These are phyloP conservation scores for Dryadomyces quercus-mongolicae DNA, from an alignment of 2,329 filamentous ascomycete species.

Conservation along the genomic window DNA sequence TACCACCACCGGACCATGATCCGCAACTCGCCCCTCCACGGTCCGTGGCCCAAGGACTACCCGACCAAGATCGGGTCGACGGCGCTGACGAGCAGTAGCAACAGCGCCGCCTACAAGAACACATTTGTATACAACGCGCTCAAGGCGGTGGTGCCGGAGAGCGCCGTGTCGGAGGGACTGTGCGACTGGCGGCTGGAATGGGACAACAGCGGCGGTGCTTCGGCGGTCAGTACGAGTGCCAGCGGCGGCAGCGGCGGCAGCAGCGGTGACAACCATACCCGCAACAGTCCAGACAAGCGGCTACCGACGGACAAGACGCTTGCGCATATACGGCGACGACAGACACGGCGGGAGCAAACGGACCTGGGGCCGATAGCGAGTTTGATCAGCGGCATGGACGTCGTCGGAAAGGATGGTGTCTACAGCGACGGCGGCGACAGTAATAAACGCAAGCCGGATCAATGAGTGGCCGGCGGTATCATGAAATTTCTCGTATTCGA, in stretches of 20 bases:
- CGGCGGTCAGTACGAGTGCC: background rate
- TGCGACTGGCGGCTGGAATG: constrained; percentile 26
- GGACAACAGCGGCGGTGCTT: constrained; percentile 9
- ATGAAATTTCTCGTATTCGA: too few species aligned
- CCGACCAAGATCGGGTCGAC: background rate
- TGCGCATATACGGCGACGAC: constrained; percentile 6
- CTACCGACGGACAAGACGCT: background rate
- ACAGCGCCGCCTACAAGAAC: constrained; percentile 10
- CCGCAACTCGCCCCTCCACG: constrained; percentile 23
- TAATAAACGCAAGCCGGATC: background rate
- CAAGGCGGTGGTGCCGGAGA: constrained; percentile 25
- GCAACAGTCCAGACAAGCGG: background rate
- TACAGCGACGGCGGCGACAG: too few species aligned
- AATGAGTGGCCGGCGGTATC: background rate
- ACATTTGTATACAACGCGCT: constrained; percentile 26
- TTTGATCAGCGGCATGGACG: background rate
- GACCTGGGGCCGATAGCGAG: background rate
- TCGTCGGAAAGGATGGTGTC: too few species aligned
- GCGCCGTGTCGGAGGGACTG: constrained; percentile 25
- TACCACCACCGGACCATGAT: constrained; percentile 28
- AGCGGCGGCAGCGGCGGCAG: too few species aligned
- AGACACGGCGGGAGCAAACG: background rate
- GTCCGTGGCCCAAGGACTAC: constrained; percentile 27
- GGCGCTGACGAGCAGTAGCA: background rate
- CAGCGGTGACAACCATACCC: too few species aligned